Evolutionary conservation across 163 green algal genomes (phyloP).

Genomic region (Scenedesmus sp.): DNA sequence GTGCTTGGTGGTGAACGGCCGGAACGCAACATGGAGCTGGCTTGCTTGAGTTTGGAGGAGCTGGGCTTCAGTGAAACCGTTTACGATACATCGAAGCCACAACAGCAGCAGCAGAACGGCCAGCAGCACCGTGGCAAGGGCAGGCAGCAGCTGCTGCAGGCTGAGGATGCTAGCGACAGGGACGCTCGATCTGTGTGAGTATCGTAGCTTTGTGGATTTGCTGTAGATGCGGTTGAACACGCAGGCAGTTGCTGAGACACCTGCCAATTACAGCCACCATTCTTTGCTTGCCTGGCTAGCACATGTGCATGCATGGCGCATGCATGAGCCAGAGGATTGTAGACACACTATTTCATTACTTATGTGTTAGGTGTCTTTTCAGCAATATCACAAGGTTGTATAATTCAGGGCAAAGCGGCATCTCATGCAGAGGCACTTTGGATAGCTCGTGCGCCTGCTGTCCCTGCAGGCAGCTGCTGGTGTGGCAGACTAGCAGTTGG

Average conservation of each 20-base stretch:
- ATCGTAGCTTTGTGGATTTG: neutral
- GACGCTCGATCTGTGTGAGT: slow-evolving; percentile 26
- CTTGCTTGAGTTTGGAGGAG: slow-evolving; percentile 2
- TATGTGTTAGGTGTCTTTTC: neutral
- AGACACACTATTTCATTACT: no score
- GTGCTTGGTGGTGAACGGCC: neutral
- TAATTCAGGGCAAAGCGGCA: neutral
- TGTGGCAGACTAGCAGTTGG: neutral
- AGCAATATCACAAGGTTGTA: neutral
- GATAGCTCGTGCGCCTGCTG: no score
- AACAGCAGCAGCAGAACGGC: neutral
- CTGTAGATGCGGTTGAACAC: neutral
- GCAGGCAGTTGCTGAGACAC: neutral
- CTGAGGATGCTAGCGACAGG: neutral
- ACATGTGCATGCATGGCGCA: neutral
- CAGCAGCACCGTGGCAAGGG: slow-evolving; percentile 6
- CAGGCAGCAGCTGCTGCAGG: slow-evolving; percentile 4
- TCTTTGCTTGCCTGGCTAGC: neutral
- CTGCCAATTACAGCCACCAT: neutral
- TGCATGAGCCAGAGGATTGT: neutral
- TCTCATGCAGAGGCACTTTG: neutral
- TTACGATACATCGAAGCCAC: neutral
- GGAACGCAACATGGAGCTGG: slow-evolving; percentile 6
- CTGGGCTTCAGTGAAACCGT: neutral
- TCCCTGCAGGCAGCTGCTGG: neutral